phyloP scores from a whole-genome alignment of 1,139 yeast species.

The Nadsonia commutata region DNA sequence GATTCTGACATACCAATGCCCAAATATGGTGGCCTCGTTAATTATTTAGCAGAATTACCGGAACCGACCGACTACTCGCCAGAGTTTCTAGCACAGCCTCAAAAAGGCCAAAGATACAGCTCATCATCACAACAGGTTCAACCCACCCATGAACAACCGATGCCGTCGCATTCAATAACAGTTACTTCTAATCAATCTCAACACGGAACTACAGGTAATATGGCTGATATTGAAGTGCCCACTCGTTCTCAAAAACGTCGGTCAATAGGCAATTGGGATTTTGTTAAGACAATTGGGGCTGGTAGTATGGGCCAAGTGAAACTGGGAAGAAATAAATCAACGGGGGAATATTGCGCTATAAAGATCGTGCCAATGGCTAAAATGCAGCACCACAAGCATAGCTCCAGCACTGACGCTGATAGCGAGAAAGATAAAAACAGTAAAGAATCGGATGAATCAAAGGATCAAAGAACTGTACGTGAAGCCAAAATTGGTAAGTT shows the following conservation, averaged over 20 bases:
- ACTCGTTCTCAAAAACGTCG: conserved; percentile 38
- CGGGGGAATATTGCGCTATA: conserved; percentile 66
- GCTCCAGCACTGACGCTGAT: conserved; percentile 4
- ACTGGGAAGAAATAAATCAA: conserved; percentile 69
- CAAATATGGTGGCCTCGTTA: no score
- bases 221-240: no score
- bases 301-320: conserved; percentile 99
- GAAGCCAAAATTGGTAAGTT: conserved; percentile 91
- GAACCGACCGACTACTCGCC: no score
- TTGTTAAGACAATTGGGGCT: conserved; percentile 88
- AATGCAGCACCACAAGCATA: conserved; percentile 30
- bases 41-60: no score
- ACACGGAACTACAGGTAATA: no score
- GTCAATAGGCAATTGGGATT: conserved; percentile 94
- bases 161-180: no score
- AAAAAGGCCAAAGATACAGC: no score
- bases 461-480: conserved; percentile 83
- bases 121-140: no score
- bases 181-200: no score
- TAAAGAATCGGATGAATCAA: conserved; percentile 70
- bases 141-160: no score
- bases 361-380: conserved; percentile 48
- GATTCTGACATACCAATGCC: no score
- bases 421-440: conserved; percentile 49
- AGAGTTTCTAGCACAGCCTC: no score